Evolutionary conservation across 345 rosid genomes (phyloP).

Genomic region (Rhizophora apiculata): DNA sequence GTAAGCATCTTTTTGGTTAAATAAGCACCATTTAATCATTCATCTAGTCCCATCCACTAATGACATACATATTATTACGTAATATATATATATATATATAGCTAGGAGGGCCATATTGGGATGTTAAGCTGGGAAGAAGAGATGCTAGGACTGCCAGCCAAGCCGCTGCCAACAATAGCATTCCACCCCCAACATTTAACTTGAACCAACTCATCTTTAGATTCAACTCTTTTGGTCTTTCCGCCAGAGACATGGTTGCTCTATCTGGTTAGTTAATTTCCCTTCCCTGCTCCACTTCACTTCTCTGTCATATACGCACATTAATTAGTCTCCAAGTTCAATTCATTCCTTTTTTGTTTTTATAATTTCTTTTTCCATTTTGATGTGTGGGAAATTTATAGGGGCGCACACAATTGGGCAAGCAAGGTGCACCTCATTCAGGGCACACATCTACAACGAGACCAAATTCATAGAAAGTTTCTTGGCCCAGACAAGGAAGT

Average conservation of each 20-base stretch:
- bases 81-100: constrained; percentile 9
- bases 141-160: constrained; percentile 77
- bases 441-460: constrained; percentile 42
- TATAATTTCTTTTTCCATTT: no score
- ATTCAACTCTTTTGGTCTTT: constrained; percentile 64
- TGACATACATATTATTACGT: no score
- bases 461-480: constrained; percentile 27
- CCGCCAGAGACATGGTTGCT: constrained; percentile 73
- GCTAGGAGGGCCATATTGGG: constrained; percentile 85
- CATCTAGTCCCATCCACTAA: no score
- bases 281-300: neutral
- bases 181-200: constrained; percentile 65
- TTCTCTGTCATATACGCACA: no score
- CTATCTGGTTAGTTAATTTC: constrained; percentile 50
- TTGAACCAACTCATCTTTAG: constrained; percentile 52
- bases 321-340: no score
- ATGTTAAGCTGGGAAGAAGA: constrained; percentile 84
- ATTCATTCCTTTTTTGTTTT: no score
- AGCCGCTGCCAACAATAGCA: constrained; percentile 64
- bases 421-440: constrained; percentile 43
- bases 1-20: neutral
- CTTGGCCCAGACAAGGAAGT: constrained; percentile 28
- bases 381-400: neutral
- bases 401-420: constrained; percentile 48
- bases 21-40: neutral